These are phyloP conservation scores for Penicillium sp. DNA, from an alignment of 2,329 filamentous ascomycete genomes.

Conservation along the genomic window DNA sequence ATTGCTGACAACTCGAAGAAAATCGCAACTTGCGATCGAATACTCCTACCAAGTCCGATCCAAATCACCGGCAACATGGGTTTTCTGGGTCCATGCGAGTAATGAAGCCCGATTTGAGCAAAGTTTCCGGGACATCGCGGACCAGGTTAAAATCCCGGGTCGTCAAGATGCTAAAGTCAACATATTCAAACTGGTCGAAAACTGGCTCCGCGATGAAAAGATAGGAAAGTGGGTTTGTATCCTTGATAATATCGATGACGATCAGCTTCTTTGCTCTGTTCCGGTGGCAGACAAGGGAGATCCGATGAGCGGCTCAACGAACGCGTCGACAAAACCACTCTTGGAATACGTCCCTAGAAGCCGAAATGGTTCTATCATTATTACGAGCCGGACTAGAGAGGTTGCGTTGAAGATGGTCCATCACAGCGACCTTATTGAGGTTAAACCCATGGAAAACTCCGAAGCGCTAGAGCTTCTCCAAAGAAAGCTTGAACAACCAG, in stretches of 20 bases:
- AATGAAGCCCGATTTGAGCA: constrained; percentile 37
- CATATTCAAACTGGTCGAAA: constrained; percentile 30
- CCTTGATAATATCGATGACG: constrained; percentile 29
- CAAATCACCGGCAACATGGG: constrained; percentile 27
- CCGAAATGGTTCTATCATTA: constrained; percentile 15
- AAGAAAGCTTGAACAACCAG: constrained; percentile 23
- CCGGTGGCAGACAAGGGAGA: not conserved
- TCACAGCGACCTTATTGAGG: constrained; percentile 12
- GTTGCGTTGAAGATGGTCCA: constrained; percentile 11
- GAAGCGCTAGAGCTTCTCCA: constrained; percentile 29
- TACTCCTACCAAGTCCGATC: constrained; percentile 35
- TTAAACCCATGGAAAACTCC: constrained; percentile 29
- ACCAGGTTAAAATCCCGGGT: constrained; percentile 30
- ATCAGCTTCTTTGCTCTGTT: constrained; percentile 10
- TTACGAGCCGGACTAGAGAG: constrained; percentile 16
- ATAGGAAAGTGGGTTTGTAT: constrained; percentile 26
- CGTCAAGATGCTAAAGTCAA: constrained; percentile 33
- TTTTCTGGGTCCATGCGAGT: constrained; percentile 43
- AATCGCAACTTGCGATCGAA: constrained; percentile 42
- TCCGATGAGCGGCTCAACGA: not conserved
- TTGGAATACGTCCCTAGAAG: constrained; percentile 20
- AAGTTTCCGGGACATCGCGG: constrained; percentile 37
- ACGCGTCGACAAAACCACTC: constrained; percentile 1
- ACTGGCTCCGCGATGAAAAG: constrained; percentile 21
- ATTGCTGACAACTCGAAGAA: constrained; percentile 25